Evolutionary conservation across 108 stramenopile species (phyloP), one percentile per base, ranked within the genome.

Genomic region (Aurantiochytrium sp.): DNA sequence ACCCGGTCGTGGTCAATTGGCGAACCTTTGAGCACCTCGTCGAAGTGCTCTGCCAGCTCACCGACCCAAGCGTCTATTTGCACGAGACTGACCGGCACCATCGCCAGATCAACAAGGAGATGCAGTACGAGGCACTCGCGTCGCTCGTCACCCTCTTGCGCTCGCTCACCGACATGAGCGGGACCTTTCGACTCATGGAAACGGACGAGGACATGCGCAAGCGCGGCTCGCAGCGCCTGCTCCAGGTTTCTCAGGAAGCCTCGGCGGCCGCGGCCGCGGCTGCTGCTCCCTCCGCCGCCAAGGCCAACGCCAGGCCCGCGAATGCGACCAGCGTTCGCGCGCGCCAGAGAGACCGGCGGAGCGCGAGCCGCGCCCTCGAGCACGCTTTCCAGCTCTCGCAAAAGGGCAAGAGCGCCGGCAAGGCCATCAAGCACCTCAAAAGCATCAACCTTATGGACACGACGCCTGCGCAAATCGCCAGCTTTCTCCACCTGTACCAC

Each of bases 131-230:
- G 6, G 73, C 73, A 81, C 73, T 81, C 42, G 73, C 73, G 12
- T 81, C 73, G 6, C 73, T 81, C 30, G 73, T 81, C n/a, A 81
- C 73, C 6, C 45, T 81, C 6, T 30, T 81, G 21, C 73, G 73
- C 24, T 81, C 73, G 30, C 45, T 81, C 24, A 81, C 73, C 0
- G 73, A 81, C 73, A 81, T 81, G 73, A 81, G 73, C 30, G 73
- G 73, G 10, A 81, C 73, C 24, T 48, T 81, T 41, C 3, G 73
- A 42, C 45, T 81, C 42, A 81, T 81, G 73, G 42, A 48, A 81
- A 48, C 73, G 3, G 73, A 81, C 73, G 73, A 41, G 2, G 30
- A 41, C n/a, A 22, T 81, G 21, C 39, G 73, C 0, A 48, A 42
- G 24, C 39, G 73, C 8, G 21, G 24, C 73, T 48, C 73, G 2